Evolutionary conservation across 1,139 yeast genomes (phyloP), one percentile per base, ranked within the genome.

Genomic region (Taiozyma onychis): DNA sequence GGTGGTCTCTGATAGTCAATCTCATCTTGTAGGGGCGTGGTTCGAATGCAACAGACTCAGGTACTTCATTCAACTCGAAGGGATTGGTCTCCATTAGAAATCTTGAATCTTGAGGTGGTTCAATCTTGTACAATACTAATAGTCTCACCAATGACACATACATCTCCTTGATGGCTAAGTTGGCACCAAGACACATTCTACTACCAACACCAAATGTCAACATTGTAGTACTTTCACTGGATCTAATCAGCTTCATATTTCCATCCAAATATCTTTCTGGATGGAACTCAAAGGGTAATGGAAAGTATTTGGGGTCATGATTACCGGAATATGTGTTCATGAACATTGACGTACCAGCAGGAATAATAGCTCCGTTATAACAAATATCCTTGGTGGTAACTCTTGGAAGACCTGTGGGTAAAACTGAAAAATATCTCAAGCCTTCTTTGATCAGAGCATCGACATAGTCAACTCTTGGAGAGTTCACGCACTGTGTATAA

Each of bases 291-390:
- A 66, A 66, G 0, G 93, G 88, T 30, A 75, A 61, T n/a, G 48
- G 61, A 53, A 77, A 85, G 13, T 65, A 65, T 2, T 51, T 50
- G 0, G 68, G 65, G 60, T 86, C 93, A 63, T 85, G 88, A 60
- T 86, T 85, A 1, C 85, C 91, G 1, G 85, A 82, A 68, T 75
- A 83, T 1, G 88, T 76, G 60, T 86, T 86, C 85, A 86, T 78
- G 44, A 83, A 69, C 45, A 85, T 58, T 0, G 75, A 71, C 0
- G 90, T 80, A 1, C 78, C 77, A 8, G 66, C 57, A 0, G 91
- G 91, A 11, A 85, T 78, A 1, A 66, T 52, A 0, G 66, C 65
- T 32, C 70, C 63, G 8, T 66, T 63, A 57, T 73, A 76, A 1
- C 55, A 41, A 11, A 85, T 74, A 22, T 71, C 72, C 46, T 71